Conservation (phyloP, 257 asterid species). For the Nicotiana obtusifolia region DNA sequence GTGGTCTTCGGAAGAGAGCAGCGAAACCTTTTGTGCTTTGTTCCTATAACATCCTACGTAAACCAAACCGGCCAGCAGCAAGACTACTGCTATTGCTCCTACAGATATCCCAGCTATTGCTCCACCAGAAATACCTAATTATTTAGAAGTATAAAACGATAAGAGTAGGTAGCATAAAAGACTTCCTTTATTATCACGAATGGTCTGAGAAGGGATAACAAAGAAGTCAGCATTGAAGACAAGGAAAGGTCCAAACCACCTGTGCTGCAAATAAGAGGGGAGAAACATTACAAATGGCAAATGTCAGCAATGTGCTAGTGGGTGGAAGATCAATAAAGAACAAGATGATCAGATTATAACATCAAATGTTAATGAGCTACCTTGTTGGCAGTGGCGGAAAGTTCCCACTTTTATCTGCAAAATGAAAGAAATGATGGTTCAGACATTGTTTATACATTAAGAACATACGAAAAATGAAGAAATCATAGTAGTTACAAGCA, state of each 20-base stretch:
- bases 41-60: slow-evolving; percentile 41
- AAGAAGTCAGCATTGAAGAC: slow-evolving; percentile 22
- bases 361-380: slow-evolving; percentile 25
- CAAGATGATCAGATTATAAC: slow-evolving; percentile 10
- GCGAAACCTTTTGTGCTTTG: slow-evolving; percentile 32
- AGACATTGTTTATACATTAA: background rate
- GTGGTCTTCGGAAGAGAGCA: slow-evolving; percentile 50
- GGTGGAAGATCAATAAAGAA: background rate
- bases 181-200: slow-evolving; percentile 5
- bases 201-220: slow-evolving; percentile 15
- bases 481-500: background rate
- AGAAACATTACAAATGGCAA: slow-evolving; percentile 12
- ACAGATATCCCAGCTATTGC: slow-evolving; percentile 70
- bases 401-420: slow-evolving; percentile 53
- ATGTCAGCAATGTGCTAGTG: background rate
- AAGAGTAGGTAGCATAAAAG: slow-evolving; percentile 17
- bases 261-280: slow-evolving; percentile 51
- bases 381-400: slow-evolving; percentile 44
- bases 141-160: slow-evolving; percentile 11
- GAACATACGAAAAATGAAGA: background rate
- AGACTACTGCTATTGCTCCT: slow-evolving; percentile 36
- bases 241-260: slow-evolving; percentile 43
- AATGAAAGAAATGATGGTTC: slow-evolving; percentile 15
- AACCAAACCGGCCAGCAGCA: slow-evolving; percentile 47
- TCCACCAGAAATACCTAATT: slow-evolving; percentile 67